phyloP scores from a whole-genome alignment of 345 rosid genomes.

The Lepidium didymum region DNA sequence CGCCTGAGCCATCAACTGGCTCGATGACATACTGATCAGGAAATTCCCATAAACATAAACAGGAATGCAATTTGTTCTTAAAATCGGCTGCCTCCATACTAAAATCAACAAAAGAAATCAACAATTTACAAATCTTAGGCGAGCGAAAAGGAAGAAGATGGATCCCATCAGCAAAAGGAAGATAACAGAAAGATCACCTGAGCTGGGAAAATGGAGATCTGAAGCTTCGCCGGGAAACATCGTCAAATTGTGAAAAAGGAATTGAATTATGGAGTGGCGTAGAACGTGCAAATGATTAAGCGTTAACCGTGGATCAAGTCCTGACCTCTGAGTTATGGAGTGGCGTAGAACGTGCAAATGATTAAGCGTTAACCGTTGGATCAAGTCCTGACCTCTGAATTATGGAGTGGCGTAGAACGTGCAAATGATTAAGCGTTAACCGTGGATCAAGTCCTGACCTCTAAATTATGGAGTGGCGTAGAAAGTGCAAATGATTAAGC shows the following conservation, averaged over 20 bases:
- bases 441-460: too few species aligned
- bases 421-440: too few species aligned
- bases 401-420: too few species aligned
- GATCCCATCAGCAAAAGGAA: not conserved
- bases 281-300: slow-evolving; percentile 23
- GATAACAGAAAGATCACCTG: slow-evolving; percentile 9
- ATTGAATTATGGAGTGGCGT: slow-evolving; percentile 13
- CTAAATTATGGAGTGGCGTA: too few species aligned
- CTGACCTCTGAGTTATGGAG: slow-evolving; percentile 4
- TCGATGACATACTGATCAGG: slow-evolving; percentile 90
- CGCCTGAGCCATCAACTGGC: slow-evolving; percentile 79
- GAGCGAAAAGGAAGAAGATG: not conserved
- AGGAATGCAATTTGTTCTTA: slow-evolving; percentile 69
- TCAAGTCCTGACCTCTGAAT: not conserved
- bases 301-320: slow-evolving; percentile 23
- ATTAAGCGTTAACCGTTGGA: slow-evolving; percentile 24
- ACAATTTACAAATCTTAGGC: not conserved
- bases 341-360: slow-evolving; percentile 17
- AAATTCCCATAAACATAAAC: slow-evolving; percentile 88
- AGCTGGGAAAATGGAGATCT: slow-evolving; percentile 9
- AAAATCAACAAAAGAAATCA: not conserved
- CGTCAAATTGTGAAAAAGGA: not conserved
- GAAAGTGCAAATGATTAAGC: too few species aligned
- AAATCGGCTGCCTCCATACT: slow-evolving; percentile 74
- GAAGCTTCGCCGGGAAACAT: slow-evolving; percentile 17